A percentile compares a stretch with the other conserved stretches of the same genome.
Evolutionary conservation across 345 rosid species (phyloP).

Genomic region (Citrus hindsii): DNA sequence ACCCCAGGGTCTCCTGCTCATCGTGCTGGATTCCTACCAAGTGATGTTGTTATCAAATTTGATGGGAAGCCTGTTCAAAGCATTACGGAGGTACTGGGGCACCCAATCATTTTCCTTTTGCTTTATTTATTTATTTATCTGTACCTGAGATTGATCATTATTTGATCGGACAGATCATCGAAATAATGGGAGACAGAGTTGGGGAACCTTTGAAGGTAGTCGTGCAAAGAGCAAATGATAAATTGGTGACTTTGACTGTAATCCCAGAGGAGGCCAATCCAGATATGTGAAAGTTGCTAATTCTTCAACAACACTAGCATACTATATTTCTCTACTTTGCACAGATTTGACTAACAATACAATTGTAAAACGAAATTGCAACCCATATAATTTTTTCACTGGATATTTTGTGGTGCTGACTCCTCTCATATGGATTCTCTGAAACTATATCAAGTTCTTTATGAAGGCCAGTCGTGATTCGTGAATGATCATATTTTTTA

Average conservation of each 20-base stretch:
- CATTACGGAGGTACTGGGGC: conserved; percentile 57
- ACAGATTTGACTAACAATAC: neutral
- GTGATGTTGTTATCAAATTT: conserved; percentile 76
- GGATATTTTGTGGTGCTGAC: no score
- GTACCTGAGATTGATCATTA: no score
- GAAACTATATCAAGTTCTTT: neutral
- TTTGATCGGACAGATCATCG: conserved; percentile 48
- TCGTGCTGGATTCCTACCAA: conserved; percentile 78
- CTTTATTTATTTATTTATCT: neutral
- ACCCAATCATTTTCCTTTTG: neutral
- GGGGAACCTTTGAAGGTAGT: conserved; percentile 53
- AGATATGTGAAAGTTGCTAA: conserved; percentile 34
- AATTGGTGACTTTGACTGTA: conserved; percentile 39
- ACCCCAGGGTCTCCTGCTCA: conserved; percentile 90
- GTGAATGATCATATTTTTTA: no score
- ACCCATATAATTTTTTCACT: neutral
- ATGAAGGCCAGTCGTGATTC: neutral
- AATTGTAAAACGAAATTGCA: neutral
- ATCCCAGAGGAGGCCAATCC: conserved; percentile 83
- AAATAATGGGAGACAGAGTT: conserved; percentile 62
- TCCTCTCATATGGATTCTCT: neutral
- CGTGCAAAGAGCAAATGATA: conserved; percentile 59
- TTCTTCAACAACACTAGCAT: neutral
- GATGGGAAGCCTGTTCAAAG: conserved; percentile 73
- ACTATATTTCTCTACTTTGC: neutral